Percentiles rank a stretch among this genome's conserved stretches.
Evolutionary conservation across 441 rosid species (phyloP).

Genomic region (Erodium moschatum): DNA sequence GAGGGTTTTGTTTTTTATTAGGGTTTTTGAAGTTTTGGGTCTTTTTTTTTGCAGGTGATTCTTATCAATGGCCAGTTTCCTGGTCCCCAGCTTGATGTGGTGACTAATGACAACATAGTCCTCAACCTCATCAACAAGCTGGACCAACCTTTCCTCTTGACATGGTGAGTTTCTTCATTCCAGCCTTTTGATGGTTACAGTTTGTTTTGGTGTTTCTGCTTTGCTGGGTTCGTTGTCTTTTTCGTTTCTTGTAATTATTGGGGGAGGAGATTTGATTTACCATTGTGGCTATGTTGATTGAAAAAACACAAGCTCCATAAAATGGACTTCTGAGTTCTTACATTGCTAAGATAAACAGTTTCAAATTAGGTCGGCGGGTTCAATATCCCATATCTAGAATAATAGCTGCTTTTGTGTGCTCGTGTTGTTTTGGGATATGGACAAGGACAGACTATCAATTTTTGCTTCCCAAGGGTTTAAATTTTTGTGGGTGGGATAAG

Average conservation of each 20-base stretch:
- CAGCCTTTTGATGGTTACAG: background rate
- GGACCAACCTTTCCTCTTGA: slow-evolving; percentile 83
- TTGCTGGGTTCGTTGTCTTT: background rate
- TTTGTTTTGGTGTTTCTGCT: background rate
- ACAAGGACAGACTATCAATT: background rate
- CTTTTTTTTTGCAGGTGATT: slow-evolving; percentile 44
- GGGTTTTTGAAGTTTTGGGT: slow-evolving; percentile 10
- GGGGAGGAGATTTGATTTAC: background rate
- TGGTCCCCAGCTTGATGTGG: slow-evolving; percentile 78
- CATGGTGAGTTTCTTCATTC: slow-evolving; percentile 48
- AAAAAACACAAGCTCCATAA: background rate
- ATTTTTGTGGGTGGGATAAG: background rate
- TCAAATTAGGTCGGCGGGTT: background rate
- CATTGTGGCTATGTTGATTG: background rate
- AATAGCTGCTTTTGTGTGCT: background rate
- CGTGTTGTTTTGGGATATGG: background rate
- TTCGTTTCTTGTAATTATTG: background rate
- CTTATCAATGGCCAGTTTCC: slow-evolving; percentile 90
- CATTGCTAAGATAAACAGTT: background rate
- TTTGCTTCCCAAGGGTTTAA: background rate
- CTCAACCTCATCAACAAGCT: slow-evolving; percentile 85
- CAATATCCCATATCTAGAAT: background rate
- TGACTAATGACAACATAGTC: slow-evolving; percentile 76
- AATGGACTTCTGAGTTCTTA: too few species aligned
- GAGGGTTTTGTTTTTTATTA: background rate